These are phyloP conservation scores for Malus fusca DNA, from an alignment of 306 rosid genomes.

Conservation along the genomic window DNA sequence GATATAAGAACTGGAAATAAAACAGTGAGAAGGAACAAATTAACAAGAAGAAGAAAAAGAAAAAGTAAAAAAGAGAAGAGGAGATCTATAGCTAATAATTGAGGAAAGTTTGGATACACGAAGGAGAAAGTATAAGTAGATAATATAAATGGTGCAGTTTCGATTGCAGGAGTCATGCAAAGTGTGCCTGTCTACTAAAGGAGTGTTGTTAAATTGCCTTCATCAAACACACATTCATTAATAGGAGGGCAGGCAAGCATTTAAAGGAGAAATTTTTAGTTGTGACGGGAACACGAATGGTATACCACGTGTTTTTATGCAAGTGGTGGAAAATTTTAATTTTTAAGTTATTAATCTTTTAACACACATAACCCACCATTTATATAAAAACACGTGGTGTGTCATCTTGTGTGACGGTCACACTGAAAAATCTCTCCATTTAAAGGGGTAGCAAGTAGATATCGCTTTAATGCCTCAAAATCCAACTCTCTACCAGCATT, in stretches of 20 bases:
- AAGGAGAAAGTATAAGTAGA: background rate
- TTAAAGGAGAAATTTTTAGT: too few species aligned
- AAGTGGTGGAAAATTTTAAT: too few species aligned
- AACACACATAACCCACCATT: too few species aligned
- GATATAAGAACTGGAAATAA: background rate
- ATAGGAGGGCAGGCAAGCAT: slow-evolving; percentile 19
- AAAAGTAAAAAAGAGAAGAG: background rate
- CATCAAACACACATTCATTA: slow-evolving; percentile 7
- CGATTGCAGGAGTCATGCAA: slow-evolving; percentile 15
- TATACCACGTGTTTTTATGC: too few species aligned
- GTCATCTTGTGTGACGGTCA: too few species aligned
- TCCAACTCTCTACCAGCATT: slow-evolving; percentile 23
- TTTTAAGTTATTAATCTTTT: too few species aligned
- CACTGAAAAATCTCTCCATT: slow-evolving; percentile 1
- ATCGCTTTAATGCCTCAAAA: slow-evolving; percentile 32
- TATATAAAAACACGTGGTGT: too few species aligned
- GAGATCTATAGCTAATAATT: background rate
- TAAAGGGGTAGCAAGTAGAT: slow-evolving; percentile 33
- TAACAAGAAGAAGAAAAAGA: too few species aligned
- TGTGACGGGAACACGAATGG: too few species aligned
- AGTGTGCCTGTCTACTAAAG: slow-evolving; percentile 5
- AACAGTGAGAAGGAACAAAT: too few species aligned
- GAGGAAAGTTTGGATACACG: background rate
- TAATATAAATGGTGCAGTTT: background rate
- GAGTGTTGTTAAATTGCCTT: slow-evolving; percentile 21